A percentile compares a stretch with the other conserved stretches of the same genome.
phyloP scores from a whole-genome alignment of 305 asterid species.

The Petunia hybrid region DNA sequence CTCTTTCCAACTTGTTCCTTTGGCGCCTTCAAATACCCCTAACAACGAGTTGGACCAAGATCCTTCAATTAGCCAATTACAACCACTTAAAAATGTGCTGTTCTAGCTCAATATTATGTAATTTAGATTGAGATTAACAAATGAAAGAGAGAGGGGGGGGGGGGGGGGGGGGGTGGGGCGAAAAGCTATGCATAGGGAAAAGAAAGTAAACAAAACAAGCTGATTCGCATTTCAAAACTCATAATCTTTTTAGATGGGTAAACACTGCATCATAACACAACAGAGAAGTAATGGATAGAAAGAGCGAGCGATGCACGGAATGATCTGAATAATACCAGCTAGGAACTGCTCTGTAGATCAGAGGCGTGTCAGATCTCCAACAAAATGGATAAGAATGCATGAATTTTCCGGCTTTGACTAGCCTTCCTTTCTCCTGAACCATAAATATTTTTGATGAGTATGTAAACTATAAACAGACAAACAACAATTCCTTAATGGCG shows the following conservation, averaged over 20 bases:
- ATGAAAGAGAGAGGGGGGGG: background rate
- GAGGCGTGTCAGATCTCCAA: slow-evolving; percentile 98
- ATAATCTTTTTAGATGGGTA: slow-evolving; percentile 20
- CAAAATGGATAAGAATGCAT: slow-evolving; percentile 90
- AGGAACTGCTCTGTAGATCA: slow-evolving; percentile 95
- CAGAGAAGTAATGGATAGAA: background rate
- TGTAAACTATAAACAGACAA: slow-evolving; percentile 8
- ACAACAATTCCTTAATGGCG: background rate
- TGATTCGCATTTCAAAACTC: background rate
- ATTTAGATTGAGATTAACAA: background rate
- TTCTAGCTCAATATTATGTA: background rate
- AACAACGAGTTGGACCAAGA: background rate
- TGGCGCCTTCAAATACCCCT: background rate
- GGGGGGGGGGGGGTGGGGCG: background rate
- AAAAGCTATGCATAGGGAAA: background rate
- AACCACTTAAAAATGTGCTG: background rate
- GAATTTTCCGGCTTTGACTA: slow-evolving; percentile 84
- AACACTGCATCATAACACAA: slow-evolving; percentile 24
- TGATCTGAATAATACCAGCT: slow-evolving; percentile 63
- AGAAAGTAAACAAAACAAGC: background rate
- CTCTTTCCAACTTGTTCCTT: slow-evolving; percentile 1
- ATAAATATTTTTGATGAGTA: background rate
- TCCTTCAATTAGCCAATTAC: background rate
- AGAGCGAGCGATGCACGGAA: background rate
- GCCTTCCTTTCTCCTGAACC: slow-evolving; percentile 76